Conservation (phyloP, 2,329 filamentous ascomycete genomes). For the Cordyceps cicadae region DNA sequence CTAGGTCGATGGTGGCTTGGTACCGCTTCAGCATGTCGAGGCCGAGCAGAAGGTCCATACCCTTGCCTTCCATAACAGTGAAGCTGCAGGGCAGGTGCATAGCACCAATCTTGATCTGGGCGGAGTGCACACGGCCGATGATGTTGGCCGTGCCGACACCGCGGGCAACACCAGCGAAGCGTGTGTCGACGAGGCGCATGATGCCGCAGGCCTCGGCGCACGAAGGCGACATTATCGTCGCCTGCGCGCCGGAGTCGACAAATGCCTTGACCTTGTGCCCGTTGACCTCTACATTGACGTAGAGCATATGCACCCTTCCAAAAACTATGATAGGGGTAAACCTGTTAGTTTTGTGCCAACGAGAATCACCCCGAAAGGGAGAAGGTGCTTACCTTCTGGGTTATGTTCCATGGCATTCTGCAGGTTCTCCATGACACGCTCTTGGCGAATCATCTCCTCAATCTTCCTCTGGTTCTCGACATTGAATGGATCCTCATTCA, state of each 20-base stretch:
- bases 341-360: constrained; percentile 9
- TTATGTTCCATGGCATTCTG: constrained; percentile 97
- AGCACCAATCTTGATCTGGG: constrained; percentile 85
- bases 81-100: constrained; percentile 89
- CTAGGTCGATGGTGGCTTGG: constrained; percentile 84
- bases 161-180: constrained; percentile 84
- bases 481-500: constrained; percentile 94
- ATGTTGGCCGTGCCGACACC: constrained; percentile 94
- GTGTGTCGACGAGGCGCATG: constrained; percentile 87
- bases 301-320: constrained; percentile 89
- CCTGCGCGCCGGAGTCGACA: constrained; percentile 94
- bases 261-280: constrained; percentile 87
- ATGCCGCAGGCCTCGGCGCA: constrained; percentile 91
- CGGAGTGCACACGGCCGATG: constrained; percentile 88
- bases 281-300: constrained; percentile 93
- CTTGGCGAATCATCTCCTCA: constrained; percentile 93
- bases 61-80: constrained; percentile 98
- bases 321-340: constrained; percentile 55
- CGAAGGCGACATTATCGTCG: constrained; percentile 95
- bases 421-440: constrained; percentile 88
- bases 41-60: constrained; percentile 85
- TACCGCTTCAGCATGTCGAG: constrained; percentile 96
- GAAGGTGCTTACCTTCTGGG: constrained; percentile 66
- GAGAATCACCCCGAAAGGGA: neutral
- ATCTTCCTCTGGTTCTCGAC: constrained; percentile 85